These are phyloP conservation scores for Zygotorulaspora sp. DNA, from an alignment of 805 yeast species.

Conservation along the genomic window DNA sequence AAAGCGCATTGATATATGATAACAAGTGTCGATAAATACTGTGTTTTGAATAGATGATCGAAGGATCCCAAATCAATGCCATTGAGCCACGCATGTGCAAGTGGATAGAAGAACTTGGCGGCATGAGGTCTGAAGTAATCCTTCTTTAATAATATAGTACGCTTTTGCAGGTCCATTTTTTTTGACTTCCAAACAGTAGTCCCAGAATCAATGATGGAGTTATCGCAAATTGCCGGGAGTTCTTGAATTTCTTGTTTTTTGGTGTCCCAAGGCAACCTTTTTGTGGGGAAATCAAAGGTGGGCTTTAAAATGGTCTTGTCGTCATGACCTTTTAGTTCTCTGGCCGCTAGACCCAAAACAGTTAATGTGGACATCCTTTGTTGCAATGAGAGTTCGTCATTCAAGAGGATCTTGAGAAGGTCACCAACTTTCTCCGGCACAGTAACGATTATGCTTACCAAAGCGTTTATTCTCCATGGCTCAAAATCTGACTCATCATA, in stretches of 20 bases:
- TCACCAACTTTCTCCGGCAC: conserved; percentile 43
- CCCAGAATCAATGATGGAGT: not conserved
- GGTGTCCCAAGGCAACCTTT: conserved; percentile 32
- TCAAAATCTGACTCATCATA: conserved; percentile 59
- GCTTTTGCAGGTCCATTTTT: conserved; percentile 21
- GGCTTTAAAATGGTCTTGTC: conserved; percentile 45
- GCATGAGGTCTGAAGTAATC: conserved; percentile 39
- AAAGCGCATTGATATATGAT: conserved; percentile 46
- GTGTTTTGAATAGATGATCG: conserved; percentile 47
- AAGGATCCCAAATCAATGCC: conserved; percentile 53
- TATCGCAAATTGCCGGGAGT: not conserved
- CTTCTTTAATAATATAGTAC: not conserved
- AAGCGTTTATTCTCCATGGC: conserved; percentile 54
- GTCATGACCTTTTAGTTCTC: conserved; percentile 62
- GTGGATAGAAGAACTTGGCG: conserved; percentile 46
- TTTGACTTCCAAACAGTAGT: conserved; percentile 34
- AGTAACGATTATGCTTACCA: conserved; percentile 60
- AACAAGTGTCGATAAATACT: conserved; percentile 46
- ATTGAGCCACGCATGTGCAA: conserved; percentile 50
- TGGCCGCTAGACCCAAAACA: conserved; percentile 62
- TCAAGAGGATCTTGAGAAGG: conserved; percentile 44
- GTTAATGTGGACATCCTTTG: conserved; percentile 69
- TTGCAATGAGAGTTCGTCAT: conserved; percentile 78
- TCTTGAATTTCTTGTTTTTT: conserved; percentile 5
- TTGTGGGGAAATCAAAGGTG: conserved; percentile 34